Percentiles rank a stretch among this genome's conserved stretches.
Conservation (phyloP, 169 alveolate genomes). For the Babesia caballi region DNA sequence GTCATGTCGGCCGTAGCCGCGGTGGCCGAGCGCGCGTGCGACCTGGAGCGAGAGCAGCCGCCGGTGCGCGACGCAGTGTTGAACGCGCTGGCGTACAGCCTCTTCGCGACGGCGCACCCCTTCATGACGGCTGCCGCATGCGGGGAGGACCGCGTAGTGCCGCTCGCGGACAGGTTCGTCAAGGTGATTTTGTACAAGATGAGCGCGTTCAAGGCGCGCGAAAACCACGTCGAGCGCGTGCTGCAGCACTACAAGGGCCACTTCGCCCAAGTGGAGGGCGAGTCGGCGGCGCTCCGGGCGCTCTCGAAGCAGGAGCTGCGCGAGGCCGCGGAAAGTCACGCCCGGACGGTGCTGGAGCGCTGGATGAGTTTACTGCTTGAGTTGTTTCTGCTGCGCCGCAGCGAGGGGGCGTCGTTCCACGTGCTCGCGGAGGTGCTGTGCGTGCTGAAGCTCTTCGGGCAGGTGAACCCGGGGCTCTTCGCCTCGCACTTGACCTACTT, state of each 20-base stretch:
- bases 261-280: neutral
- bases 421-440: slow-evolving; percentile 43
- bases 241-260: slow-evolving; percentile 6
- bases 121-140: neutral
- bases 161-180: slow-evolving; percentile 18
- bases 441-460: slow-evolving; percentile 46
- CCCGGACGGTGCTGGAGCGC: neutral
- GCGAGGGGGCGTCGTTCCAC: slow-evolving; percentile 29
- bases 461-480: slow-evolving; percentile 34
- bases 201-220: slow-evolving; percentile 40
- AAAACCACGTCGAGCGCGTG: slow-evolving; percentile 12
- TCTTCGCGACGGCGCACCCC: slow-evolving; percentile 4
- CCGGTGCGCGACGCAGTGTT: slow-evolving; percentile 13
- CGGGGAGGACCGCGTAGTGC: neutral
- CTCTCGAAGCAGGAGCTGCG: neutral
- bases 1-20: slow-evolving; percentile 26
- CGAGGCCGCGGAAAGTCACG: neutral
- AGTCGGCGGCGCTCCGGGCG: neutral
- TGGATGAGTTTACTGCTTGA: slow-evolving; percentile 46
- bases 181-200: slow-evolving; percentile 52
- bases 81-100: slow-evolving; percentile 1
- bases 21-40: slow-evolving; percentile 38
- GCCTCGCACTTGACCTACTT: slow-evolving; percentile 40
- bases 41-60: slow-evolving; percentile 41
- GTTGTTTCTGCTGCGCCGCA: slow-evolving; percentile 19